These are phyloP conservation scores for Trichoderma aggressivum DNA, from an alignment of 2,329 filamentous ascomycete species.

Conservation along the genomic window DNA sequence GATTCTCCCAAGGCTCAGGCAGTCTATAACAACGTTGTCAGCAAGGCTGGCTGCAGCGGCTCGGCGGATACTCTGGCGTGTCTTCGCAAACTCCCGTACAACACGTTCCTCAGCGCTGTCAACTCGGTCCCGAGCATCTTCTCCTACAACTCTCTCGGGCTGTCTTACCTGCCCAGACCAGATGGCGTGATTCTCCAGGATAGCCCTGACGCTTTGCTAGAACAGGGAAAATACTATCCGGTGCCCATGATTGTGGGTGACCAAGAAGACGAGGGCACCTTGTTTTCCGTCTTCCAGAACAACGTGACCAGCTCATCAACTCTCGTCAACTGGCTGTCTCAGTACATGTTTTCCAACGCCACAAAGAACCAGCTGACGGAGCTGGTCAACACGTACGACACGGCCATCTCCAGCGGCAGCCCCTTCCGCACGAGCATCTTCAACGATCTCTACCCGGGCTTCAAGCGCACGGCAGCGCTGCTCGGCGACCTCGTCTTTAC, in stretches of 20 bases:
- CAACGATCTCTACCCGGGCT: slow-evolving; percentile 74
- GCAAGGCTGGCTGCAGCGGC: slow-evolving; percentile 57
- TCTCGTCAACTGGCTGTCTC: slow-evolving; percentile 59
- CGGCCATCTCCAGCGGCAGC: slow-evolving; percentile 55
- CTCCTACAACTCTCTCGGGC: slow-evolving; percentile 63
- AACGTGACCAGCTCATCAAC: slow-evolving; percentile 62
- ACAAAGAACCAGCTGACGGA: slow-evolving; percentile 47
- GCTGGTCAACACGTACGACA: slow-evolving; percentile 61
- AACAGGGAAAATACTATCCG: slow-evolving; percentile 46
- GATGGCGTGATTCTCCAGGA: slow-evolving; percentile 61
- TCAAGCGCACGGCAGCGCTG: slow-evolving; percentile 72
- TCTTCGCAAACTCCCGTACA: slow-evolving; percentile 59
- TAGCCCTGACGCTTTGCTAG: slow-evolving; percentile 59
- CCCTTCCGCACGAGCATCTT: slow-evolving; percentile 66
- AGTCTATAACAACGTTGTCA: slow-evolving; percentile 61
- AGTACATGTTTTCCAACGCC: slow-evolving; percentile 58
- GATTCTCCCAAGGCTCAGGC: slow-evolving; percentile 64
- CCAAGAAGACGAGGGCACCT: slow-evolving; percentile 76
- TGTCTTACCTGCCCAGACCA: slow-evolving; percentile 72
- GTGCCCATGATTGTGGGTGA: slow-evolving; percentile 61
- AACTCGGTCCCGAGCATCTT: slow-evolving; percentile 69
- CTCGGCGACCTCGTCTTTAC: slow-evolving; percentile 75
- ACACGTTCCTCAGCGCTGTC: slow-evolving; percentile 59
- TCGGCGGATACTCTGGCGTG: slow-evolving; percentile 59
- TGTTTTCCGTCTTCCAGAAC: slow-evolving; percentile 66